A percentile compares a stretch with the other conserved stretches of the same genome.
These are phyloP conservation scores for Globisporangium polare DNA, from an alignment of 352 stramenopile species.

Conservation along the genomic window DNA sequence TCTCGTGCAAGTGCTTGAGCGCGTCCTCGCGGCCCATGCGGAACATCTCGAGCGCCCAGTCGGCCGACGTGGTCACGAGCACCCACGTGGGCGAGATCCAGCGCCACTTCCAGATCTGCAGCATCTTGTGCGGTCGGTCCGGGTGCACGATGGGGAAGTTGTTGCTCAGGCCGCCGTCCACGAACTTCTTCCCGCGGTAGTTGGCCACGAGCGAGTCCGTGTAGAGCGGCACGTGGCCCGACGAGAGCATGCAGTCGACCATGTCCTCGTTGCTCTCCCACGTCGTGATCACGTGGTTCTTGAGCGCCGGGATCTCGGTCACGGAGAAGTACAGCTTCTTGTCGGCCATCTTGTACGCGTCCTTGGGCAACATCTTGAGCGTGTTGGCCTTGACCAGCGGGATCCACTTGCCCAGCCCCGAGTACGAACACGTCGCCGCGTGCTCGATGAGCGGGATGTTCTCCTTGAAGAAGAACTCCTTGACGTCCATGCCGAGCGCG, in stretches of 20 bases:
- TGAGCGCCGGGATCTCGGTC: conserved; percentile 57
- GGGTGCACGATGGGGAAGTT: conserved; percentile 59
- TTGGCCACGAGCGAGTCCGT: conserved; percentile 53
- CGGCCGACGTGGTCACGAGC: conserved; percentile 67
- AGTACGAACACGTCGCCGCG: conserved; percentile 48
- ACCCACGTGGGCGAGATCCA: conserved; percentile 75
- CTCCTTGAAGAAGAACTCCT: conserved; percentile 83
- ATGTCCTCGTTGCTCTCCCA: conserved; percentile 81
- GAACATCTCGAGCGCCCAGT: conserved; percentile 73
- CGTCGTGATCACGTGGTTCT: conserved; percentile 69
- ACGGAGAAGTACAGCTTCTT: conserved; percentile 78
- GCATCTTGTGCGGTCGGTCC: conserved; percentile 59
- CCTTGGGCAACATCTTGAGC: conserved; percentile 49
- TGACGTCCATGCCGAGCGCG: conserved; percentile 60
- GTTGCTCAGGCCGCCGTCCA: conserved; percentile 73
- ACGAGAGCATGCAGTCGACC: conserved; percentile 79
- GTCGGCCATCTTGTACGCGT: conserved; percentile 59
- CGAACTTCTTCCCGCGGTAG: conserved; percentile 70
- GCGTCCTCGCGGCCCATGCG: conserved; percentile 75
- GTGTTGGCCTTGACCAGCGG: conserved; percentile 66
- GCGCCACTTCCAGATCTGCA: conserved; percentile 84
- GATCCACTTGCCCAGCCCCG: conserved; percentile 73
- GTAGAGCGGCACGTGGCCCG: conserved; percentile 69
- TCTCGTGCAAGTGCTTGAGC: conserved; percentile 59
- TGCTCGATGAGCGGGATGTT: conserved; percentile 73